Percentiles rank a stretch among this genome's conserved stretches.
Evolutionary conservation across 2,329 filamentous ascomycete species (phyloP).

Genomic region (Periconia sp.): DNA sequence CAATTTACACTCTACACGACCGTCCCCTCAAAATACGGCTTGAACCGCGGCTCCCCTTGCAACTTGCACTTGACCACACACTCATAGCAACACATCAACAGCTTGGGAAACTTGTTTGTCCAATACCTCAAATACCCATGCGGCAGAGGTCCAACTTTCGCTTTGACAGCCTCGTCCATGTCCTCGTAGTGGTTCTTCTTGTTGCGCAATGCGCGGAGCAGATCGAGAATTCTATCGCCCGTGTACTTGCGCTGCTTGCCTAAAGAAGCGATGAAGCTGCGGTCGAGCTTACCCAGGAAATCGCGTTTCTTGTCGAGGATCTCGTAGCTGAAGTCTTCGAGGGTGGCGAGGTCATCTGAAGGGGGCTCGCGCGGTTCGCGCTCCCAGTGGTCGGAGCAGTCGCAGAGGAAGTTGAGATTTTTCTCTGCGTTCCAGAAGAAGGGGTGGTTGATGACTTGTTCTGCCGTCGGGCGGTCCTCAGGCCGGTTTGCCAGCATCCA

Average conservation of each 20-base stretch:
- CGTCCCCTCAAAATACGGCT: slow-evolving; percentile 66
- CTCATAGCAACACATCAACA: slow-evolving; percentile 80
- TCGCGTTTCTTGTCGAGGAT: slow-evolving; percentile 67
- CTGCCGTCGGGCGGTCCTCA: slow-evolving; percentile 72
- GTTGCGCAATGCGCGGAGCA: slow-evolving; percentile 87
- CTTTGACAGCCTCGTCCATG: slow-evolving; percentile 81
- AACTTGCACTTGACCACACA: slow-evolving; percentile 72
- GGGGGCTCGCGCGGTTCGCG: slow-evolving; percentile 86
- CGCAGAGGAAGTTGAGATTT: slow-evolving; percentile 89
- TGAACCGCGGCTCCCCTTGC: slow-evolving; percentile 69
- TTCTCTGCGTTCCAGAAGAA: slow-evolving; percentile 97
- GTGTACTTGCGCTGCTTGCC: slow-evolving; percentile 97
- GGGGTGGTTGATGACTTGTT: slow-evolving; percentile 85
- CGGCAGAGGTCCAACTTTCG: slow-evolving; percentile 73
- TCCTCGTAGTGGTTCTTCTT: slow-evolving; percentile 99
- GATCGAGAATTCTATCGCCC: slow-evolving; percentile 79
- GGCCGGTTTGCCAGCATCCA: slow-evolving; percentile 77
- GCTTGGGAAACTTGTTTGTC: slow-evolving; percentile 76
- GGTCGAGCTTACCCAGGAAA: slow-evolving; percentile 78
- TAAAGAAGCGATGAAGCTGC: slow-evolving; percentile 84
- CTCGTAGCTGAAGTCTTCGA: slow-evolving; percentile 57
- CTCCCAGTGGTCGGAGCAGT: slow-evolving; percentile 96
- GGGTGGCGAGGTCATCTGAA: slow-evolving; percentile 66
- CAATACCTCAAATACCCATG: slow-evolving; percentile 86
- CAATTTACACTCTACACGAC: too few relatives aligned